Evolutionary conservation across 169 alveolate species (phyloP).

Genomic region (Plasmodium sp.): DNA sequence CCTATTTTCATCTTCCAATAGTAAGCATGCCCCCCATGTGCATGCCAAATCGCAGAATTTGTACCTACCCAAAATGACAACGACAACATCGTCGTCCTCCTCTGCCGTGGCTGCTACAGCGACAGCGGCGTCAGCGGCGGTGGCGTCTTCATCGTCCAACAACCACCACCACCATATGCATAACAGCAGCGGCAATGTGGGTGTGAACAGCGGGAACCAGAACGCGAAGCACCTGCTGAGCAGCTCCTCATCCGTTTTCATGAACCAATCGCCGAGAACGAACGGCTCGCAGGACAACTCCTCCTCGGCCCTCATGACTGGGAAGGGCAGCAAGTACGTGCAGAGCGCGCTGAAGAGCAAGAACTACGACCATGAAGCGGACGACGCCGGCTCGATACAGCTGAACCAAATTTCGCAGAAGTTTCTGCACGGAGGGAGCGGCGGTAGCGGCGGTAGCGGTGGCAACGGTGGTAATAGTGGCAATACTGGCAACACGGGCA

Average conservation of each 20-base stretch:
- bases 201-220: neutral
- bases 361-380: conserved; percentile 51
- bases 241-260: conserved; percentile 8
- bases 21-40: conserved; percentile 42
- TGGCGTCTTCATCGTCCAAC: neutral
- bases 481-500: neutral
- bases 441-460: neutral
- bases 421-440: conserved; percentile 9
- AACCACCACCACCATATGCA: neutral
- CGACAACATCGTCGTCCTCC: neutral
- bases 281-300: conserved; percentile 4
- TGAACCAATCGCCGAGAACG: conserved; percentile 10
- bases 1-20: neutral
- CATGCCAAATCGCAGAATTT: conserved; percentile 31
- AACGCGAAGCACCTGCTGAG: conserved; percentile 12
- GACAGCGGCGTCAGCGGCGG: neutral
- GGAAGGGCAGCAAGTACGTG: conserved; percentile 18
- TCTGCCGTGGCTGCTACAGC: conserved; percentile 1
- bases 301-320: conserved; percentile 2
- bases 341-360: conserved; percentile 42
- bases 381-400: conserved; percentile 42
- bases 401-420: conserved; percentile 59
- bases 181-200: neutral
- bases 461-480: neutral
- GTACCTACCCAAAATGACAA: conserved; percentile 23